Evolutionary conservation across 768 basidiomycete species (phyloP), one percentile per base, ranked within the genome.

Genomic region (Pleurotus ostreatus): DNA sequence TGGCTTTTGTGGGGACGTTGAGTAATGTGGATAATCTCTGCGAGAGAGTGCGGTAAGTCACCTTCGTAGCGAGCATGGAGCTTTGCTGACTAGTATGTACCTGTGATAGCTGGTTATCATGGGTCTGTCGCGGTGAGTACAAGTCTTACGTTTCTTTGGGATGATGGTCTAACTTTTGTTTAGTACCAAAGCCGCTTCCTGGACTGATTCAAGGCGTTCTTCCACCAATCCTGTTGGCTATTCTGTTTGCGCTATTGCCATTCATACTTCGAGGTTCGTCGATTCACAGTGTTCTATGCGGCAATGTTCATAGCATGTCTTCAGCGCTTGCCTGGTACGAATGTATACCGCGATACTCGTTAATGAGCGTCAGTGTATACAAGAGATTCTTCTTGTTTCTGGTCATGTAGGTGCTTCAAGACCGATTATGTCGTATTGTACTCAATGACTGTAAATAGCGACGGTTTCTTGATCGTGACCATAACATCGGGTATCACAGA

Each of bases 341-440:
- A 66, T 86, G 86, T 46, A 86, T 86, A 46, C 87, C 88, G 0
- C 77, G 82, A 39, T 81, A 80, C 58, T 86, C 85, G 0, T 71
- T 82, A 18, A 80, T 91, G n/a, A 85, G 86, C 45, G 72, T 87
- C 57, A 83, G 82, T 64, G 78, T 91, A 25, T 89, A 88, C 73
- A 79, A 78, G 9, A 77, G 89, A n/a, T 89, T 81, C 67, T 87
- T 83, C 66, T 61, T 86, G 57, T 87, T 88, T 70, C 74, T 87
- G 23, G 70, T 86, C 48, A 74, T 86, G 74, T 78, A 61, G 70
- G 75, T 62, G 9, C 13, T 7, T 49, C 8, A 8, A 30, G 9
- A 38, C 25, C 30, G 5, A 16, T 43, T 6, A 30, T 5, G 57
- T 3, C n/a, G 15, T 44, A 8, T 7, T 15, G 6, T 22, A 11